Conservation (phyloP, 495 filamentous ascomycete genomes). For the Hypoxylon fuscum region DNA sequence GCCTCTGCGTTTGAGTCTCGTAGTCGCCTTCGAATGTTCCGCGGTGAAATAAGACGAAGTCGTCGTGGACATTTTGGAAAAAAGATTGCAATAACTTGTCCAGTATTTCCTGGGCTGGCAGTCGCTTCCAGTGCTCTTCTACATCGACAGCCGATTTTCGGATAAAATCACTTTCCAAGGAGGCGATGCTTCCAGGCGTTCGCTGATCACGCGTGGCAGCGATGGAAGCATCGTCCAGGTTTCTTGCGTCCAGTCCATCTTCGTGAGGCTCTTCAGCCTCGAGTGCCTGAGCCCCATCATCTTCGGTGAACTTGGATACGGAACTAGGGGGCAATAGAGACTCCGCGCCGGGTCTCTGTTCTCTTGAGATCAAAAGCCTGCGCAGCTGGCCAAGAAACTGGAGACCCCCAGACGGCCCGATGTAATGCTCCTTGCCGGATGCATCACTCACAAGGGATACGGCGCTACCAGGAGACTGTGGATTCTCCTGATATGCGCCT, state of each 20-base stretch:
- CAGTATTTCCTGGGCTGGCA: constrained; percentile 39
- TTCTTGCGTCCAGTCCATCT: background rate
- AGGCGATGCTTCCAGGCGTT: constrained; percentile 13
- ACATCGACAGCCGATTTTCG: constrained; percentile 4
- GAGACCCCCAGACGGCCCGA: constrained; percentile 48
- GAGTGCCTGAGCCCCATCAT: constrained; percentile 26
- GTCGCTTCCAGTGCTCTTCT: constrained; percentile 16
- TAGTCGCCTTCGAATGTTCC: constrained; percentile 53
- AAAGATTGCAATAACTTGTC: constrained; percentile 52
- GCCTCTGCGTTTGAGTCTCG: constrained; percentile 35
- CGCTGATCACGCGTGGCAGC: constrained; percentile 11
- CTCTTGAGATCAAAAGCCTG: constrained; percentile 28
- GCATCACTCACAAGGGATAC: constrained; percentile 44
- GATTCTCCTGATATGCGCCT: too few species aligned
- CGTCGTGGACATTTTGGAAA: constrained; percentile 54
- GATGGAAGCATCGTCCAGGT: constrained; percentile 7
- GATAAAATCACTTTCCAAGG: constrained; percentile 8
- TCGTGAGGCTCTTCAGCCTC: constrained; percentile 14
- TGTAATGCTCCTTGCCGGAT: constrained; percentile 48
- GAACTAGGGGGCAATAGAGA: constrained; percentile 15
- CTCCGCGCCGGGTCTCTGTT: constrained; percentile 6
- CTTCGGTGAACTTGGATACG: constrained; percentile 21
- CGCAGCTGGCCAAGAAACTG: constrained; percentile 47
- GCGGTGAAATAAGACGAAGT: constrained; percentile 56
- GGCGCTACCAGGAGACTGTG: background rate